A percentile compares a stretch with the other conserved stretches of the same genome.
phyloP scores from a whole-genome alignment of 2,329 filamentous ascomycete genomes.

The Phaeosphaeria sp. region DNA sequence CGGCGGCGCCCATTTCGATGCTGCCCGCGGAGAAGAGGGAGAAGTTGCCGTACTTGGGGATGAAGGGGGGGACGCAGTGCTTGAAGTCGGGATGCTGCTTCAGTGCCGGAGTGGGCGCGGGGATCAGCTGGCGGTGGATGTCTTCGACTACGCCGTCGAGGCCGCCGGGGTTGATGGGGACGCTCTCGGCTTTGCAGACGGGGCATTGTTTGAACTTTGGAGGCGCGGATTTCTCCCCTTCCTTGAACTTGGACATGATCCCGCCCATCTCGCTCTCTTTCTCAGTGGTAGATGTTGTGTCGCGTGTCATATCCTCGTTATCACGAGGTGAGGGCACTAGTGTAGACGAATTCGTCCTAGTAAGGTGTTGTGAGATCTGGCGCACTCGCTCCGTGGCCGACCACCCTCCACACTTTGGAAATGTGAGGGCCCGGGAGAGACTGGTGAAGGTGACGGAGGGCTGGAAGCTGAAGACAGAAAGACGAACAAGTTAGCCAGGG shows the following conservation, averaged over 20 bases:
- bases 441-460: conserved; percentile 10
- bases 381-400: conserved; percentile 7
- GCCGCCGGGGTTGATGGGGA: conserved; percentile 7
- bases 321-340: conserved; percentile 1
- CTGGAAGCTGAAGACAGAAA: conserved; percentile 14
- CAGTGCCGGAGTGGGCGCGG: conserved; percentile 13
- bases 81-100: conserved; percentile 17
- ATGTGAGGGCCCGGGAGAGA: conserved; percentile 14
- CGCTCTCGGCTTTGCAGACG: conserved; percentile 1
- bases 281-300: background rate
- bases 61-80: conserved; percentile 9
- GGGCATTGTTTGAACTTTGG: background rate
- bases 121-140: conserved; percentile 26
- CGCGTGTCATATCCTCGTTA: conserved; percentile 5
- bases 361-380: conserved; percentile 10
- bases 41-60: conserved; percentile 26
- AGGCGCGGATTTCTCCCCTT: background rate
- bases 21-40: conserved; percentile 67
- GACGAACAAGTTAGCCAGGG: conserved; percentile 7
- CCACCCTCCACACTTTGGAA: conserved; percentile 7
- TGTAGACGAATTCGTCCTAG: conserved; percentile 10
- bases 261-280: background rate
- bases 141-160: conserved; percentile 31
- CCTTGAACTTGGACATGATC: background rate
- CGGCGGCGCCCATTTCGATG: conserved; percentile 54